phyloP scores from a whole-genome alignment of 345 rosid genomes.

The Crucihimalaya himalaica region DNA sequence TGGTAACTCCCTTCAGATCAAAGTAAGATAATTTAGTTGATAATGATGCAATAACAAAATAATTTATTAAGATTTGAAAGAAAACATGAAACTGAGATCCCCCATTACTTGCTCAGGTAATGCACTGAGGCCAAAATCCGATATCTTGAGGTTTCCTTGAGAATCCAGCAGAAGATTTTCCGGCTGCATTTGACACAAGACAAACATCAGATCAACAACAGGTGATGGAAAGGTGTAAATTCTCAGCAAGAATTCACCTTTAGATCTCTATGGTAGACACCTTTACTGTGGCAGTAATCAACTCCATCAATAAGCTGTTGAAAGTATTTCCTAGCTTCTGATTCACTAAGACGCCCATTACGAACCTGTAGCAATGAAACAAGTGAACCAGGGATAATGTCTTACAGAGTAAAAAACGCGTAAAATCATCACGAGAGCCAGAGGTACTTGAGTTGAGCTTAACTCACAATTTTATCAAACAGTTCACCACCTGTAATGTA shows the following conservation, averaged over 20 bases:
- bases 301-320: conserved; percentile 98
- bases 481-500: conserved; percentile 96
- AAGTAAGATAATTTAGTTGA: conserved; percentile 1
- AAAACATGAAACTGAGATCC: background rate
- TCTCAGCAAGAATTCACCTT: conserved; percentile 52
- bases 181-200: conserved; percentile 55
- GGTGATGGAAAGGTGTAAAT: background rate
- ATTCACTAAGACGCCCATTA: conserved; percentile 82
- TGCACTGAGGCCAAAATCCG: conserved; percentile 97
- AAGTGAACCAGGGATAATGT: background rate
- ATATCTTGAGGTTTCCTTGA: conserved; percentile 85
- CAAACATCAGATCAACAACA: conserved; percentile 24
- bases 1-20: conserved; percentile 67
- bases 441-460: conserved; percentile 10
- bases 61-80: background rate
- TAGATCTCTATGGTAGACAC: conserved; percentile 92
- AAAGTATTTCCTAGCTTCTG: conserved; percentile 84
- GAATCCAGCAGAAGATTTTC: conserved; percentile 95
- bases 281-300: conserved; percentile 90
- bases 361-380: conserved; percentile 60
- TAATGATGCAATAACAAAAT: background rate
- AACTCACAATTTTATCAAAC: conserved; percentile 94
- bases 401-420: background rate
- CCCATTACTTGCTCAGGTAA: conserved; percentile 71
- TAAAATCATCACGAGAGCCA: background rate